phyloP scores from a whole-genome alignment of 352 stramenopile genomes.

The Globisporangium polare region DNA sequence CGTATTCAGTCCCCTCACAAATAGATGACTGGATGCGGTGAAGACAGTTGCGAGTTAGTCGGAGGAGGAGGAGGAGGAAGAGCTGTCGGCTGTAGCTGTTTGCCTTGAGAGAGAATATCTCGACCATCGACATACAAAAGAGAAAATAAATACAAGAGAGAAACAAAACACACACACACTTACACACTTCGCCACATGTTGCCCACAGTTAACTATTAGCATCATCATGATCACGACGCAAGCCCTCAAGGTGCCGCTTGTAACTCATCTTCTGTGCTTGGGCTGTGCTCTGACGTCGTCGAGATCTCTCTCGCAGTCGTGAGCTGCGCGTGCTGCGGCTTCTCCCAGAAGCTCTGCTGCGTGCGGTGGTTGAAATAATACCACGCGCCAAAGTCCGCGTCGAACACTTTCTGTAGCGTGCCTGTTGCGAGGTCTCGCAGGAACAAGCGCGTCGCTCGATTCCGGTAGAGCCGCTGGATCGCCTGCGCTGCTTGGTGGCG shows the following conservation, averaged over 20 bases:
- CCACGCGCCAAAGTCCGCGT: constrained; percentile 35
- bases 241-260: too few relatives aligned
- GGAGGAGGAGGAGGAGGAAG: not conserved
- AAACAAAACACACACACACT: constrained; percentile 16
- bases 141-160: constrained; percentile 23
- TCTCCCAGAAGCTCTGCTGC: constrained; percentile 51
- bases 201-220: not conserved
- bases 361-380: constrained; percentile 59
- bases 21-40: constrained; percentile 9
- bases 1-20: constrained; percentile 10
- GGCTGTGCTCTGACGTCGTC: not conserved
- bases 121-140: constrained; percentile 17
- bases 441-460: constrained; percentile 28
- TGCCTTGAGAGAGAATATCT: constrained; percentile 1
- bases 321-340: constrained; percentile 25
- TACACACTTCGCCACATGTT: too few relatives aligned
- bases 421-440: constrained; percentile 29
- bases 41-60: not conserved
- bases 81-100: constrained; percentile 1
- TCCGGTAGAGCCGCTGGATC: constrained; percentile 39
- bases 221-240: not conserved
- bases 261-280: too few relatives aligned
- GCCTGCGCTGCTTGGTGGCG: constrained; percentile 21
- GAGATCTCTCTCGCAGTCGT: constrained; percentile 1
- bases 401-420: constrained; percentile 40